Evolutionary conservation across 345 rosid species (phyloP), one percentile per base, ranked within the genome.

Genomic region (Gossypioides kirkii): DNA sequence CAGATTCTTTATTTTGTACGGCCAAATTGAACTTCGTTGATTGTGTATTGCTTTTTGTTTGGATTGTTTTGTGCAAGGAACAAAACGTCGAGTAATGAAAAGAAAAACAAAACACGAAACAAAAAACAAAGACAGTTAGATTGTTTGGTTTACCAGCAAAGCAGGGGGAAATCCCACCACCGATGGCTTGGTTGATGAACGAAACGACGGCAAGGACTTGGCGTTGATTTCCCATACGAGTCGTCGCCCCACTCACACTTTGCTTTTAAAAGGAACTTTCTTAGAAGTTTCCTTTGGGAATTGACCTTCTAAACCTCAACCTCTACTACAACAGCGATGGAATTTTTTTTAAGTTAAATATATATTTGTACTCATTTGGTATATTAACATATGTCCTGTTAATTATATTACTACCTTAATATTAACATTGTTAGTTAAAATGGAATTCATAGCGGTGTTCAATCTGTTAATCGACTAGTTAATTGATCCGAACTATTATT

Each of bases 221-320:
- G 65, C 42, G 43, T 32, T 61, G 65, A 61, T 61, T 28, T 60
- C 64, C 65, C 65, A 32, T 28, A 61, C 12, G 65, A 61, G 13
- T 61, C 43, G 36, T 61, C 65, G 43, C 41, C 28, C 42, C 8
- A 60, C 41, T 59, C 41, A 25, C 38, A 12, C 61, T 12, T 18
- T 16, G 38, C 5, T 32, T 32, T 32, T 32, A 32, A 32, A 32
- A 32, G 38, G 38, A 32, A 32, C 38, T 32, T 32, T 32, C 38
- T 32, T 5, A 32, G 38, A 32, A 32, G 38, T 32, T 32, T 32
- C 38, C 38, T 32, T 32, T 32, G 38, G 38, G 38, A 32, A 32
- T 32, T 32, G 38, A 32, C 38, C 38, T 4, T 5, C 36, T 5
- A 32, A 32, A 32, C 38, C 38, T 32, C 5, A 32, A 32, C 38